These are phyloP conservation scores for Podospora appendiculata DNA, from an alignment of 495 filamentous ascomycete genomes.

Conservation along the genomic window DNA sequence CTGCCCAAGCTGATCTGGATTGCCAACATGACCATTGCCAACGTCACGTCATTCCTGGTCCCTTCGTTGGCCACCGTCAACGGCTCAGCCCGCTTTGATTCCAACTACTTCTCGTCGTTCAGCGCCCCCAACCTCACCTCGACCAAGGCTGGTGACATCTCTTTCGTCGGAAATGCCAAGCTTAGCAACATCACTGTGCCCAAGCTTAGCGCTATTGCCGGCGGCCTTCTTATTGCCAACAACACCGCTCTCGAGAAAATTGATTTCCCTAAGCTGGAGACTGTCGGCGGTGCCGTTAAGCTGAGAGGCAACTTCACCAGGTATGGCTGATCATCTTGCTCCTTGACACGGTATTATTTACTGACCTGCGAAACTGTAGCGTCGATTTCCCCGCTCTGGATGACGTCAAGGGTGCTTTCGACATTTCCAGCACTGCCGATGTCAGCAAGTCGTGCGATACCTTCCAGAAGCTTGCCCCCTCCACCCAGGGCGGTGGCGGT, in stretches of 20 bases:
- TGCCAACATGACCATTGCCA: slow-evolving; percentile 80
- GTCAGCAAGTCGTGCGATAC: slow-evolving; percentile 41
- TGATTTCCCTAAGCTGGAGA: slow-evolving; percentile 57
- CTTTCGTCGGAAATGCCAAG: slow-evolving; percentile 69
- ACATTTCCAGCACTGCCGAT: slow-evolving; percentile 65
- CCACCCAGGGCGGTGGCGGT: slow-evolving; percentile 30
- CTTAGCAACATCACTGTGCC: slow-evolving; percentile 74
- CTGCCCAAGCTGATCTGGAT: slow-evolving; percentile 75
- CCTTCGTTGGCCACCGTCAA: slow-evolving; percentile 74
- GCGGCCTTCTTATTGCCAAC: slow-evolving; percentile 77
- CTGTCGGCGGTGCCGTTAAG: slow-evolving; percentile 80
- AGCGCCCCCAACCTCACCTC: slow-evolving; percentile 71
- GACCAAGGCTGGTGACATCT: slow-evolving; percentile 58
- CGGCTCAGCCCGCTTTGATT: slow-evolving; percentile 76
- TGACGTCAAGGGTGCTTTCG: slow-evolving; percentile 79
- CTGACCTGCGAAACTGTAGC: slow-evolving; percentile 34
- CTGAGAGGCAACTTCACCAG: slow-evolving; percentile 76
- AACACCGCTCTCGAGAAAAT: slow-evolving; percentile 68
- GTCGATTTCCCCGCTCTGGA: slow-evolving; percentile 60
- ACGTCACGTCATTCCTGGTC: slow-evolving; percentile 64
- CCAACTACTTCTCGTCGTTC: slow-evolving; percentile 63
- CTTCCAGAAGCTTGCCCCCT: slow-evolving; percentile 35
- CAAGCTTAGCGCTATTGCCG: slow-evolving; percentile 57
- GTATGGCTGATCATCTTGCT: slow-evolving; percentile 45
- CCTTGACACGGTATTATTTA: neutral